Percentiles rank a stretch among this genome's conserved stretches.
Evolutionary conservation across 768 basidiomycete genomes (phyloP).

Genomic region (Suillus placidus): DNA sequence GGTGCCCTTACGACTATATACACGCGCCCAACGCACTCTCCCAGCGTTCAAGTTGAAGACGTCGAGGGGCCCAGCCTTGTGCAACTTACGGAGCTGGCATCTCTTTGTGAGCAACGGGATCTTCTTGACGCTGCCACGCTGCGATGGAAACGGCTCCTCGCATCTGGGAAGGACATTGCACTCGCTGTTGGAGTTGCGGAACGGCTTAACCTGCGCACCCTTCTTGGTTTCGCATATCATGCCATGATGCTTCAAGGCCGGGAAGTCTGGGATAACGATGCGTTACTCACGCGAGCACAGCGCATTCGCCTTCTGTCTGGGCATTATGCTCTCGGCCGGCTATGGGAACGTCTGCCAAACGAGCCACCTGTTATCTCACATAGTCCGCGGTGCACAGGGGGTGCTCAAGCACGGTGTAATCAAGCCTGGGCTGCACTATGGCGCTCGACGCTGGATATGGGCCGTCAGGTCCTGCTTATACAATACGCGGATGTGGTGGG

Average conservation of each 20-base stretch:
- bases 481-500: constrained; percentile 49
- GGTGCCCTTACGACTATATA: constrained; percentile 43
- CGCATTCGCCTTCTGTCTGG: constrained; percentile 56
- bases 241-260: constrained; percentile 55
- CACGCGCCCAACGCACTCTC: constrained; percentile 31
- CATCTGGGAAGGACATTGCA: constrained; percentile 46
- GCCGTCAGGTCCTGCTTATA: constrained; percentile 41
- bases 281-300: constrained; percentile 49
- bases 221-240: constrained; percentile 54
- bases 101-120: constrained; percentile 49
- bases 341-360: constrained; percentile 46
- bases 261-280: constrained; percentile 50
- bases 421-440: constrained; percentile 50
- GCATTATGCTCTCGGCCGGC: constrained; percentile 49
- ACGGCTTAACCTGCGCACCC: constrained; percentile 46
- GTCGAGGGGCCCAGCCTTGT: constrained; percentile 42
- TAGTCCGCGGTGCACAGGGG: constrained; percentile 41
- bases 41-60: constrained; percentile 27
- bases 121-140: constrained; percentile 44
- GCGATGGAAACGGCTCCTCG: constrained; percentile 52
- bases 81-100: constrained; percentile 54
- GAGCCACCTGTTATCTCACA: constrained; percentile 48
- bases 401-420: constrained; percentile 43
- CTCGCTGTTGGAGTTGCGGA: constrained; percentile 51
- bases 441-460: constrained; percentile 44